Evolutionary conservation across 768 basidiomycete species (phyloP).

Genomic region (Pleurotus citrinopileatus): DNA sequence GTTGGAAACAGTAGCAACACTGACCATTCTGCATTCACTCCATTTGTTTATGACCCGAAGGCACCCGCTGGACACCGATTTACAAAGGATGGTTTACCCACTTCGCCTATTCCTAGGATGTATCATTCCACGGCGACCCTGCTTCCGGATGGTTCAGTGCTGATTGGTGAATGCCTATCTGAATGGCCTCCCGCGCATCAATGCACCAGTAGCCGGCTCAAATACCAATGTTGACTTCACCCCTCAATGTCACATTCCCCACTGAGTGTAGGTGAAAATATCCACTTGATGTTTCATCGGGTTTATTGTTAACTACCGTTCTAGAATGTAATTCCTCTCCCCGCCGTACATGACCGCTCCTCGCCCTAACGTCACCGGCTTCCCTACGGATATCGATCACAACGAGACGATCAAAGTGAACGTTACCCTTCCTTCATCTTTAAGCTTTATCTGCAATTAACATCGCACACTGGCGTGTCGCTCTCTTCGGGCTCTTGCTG

Average conservation of each 20-base stretch:
- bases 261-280: conserved; percentile 32
- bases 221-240: conserved; percentile 38
- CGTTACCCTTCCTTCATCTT: conserved; percentile 27
- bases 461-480: conserved; percentile 18
- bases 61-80: conserved; percentile 26
- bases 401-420: conserved; percentile 31
- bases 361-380: conserved; percentile 29
- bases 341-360: conserved; percentile 38
- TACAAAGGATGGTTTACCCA: conserved; percentile 24
- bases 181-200: background rate
- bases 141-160: conserved; percentile 27
- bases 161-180: conserved; percentile 19
- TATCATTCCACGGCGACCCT: conserved; percentile 33
- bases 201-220: conserved; percentile 36
- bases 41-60: conserved; percentile 30
- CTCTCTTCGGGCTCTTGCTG: background rate
- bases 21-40: conserved; percentile 29
- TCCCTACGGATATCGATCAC: conserved; percentile 34
- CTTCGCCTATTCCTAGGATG: conserved; percentile 27
- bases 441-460: conserved; percentile 18
- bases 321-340: conserved; percentile 36
- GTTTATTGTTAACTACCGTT: background rate
- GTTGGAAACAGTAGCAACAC: conserved; percentile 33
- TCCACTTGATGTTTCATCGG: background rate
- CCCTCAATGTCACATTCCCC: conserved; percentile 17